A percentile compares a stretch with the other conserved stretches of the same genome.
phyloP scores from a whole-genome alignment of 2,329 filamentous ascomycete species.

The Beauveria rudraprayagi region DNA sequence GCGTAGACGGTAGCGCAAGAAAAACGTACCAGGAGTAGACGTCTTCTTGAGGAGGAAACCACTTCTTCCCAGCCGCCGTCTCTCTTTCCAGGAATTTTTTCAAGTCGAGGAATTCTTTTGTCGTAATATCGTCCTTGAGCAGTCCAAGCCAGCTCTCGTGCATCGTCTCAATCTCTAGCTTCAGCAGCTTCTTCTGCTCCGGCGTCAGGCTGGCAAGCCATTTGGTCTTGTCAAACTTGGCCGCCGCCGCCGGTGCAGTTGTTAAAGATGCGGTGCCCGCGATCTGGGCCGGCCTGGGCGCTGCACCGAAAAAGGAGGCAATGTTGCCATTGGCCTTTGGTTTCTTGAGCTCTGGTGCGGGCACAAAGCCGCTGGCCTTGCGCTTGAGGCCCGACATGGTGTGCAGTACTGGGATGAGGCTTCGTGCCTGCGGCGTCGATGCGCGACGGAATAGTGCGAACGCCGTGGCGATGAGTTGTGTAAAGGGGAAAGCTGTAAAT shows the following conservation, averaged over 20 bases:
- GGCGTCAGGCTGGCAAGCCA: conserved; percentile 74
- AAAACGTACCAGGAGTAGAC: conserved; percentile 80
- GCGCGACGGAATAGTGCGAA: not conserved
- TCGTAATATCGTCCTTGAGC: conserved; percentile 77
- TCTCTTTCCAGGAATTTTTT: conserved; percentile 84
- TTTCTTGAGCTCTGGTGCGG: conserved; percentile 55
- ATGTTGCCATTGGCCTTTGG: conserved; percentile 69
- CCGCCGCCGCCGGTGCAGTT: conserved; percentile 23
- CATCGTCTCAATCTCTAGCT: conserved; percentile 86
- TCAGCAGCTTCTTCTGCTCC: conserved; percentile 75
- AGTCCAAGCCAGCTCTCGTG: conserved; percentile 86
- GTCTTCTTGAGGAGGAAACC: conserved; percentile 82
- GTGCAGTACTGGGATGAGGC: not conserved
- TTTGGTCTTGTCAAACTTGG: conserved; percentile 77
- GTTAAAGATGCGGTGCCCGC: conserved; percentile 22
- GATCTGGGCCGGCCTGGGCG: conserved; percentile 43
- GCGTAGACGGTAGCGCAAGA: not conserved
- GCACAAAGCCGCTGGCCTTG: conserved; percentile 45
- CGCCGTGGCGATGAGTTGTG: not conserved
- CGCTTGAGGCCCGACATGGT: conserved; percentile 56
- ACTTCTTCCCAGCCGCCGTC: conserved; percentile 60
- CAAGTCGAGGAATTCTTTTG: conserved; percentile 72
- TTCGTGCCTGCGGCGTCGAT: not conserved
- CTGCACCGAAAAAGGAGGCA: conserved; percentile 74
- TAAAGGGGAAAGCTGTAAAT: not conserved